Evolutionary conservation across 176 grass and related monocot species (phyloP).

Genomic region (Cymbopogon citratus): DNA sequence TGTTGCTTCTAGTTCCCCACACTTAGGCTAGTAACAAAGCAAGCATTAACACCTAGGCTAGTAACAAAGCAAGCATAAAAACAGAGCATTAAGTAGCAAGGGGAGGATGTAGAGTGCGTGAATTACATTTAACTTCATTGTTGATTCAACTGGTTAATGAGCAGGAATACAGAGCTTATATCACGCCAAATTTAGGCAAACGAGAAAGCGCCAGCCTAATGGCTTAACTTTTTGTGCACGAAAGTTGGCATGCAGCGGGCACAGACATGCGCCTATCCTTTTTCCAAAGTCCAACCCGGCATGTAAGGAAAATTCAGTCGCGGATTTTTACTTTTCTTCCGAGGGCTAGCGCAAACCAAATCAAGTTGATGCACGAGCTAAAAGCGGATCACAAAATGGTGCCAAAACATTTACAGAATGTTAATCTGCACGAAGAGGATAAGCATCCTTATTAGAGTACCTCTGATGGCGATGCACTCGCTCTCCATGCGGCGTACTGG

Average conservation of each 20-base stretch:
- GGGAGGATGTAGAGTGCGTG: too few relatives aligned
- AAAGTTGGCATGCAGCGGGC: conserved; percentile 21
- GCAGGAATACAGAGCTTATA: too few relatives aligned
- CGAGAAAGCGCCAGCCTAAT: conserved; percentile 10
- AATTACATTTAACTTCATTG: too few relatives aligned
- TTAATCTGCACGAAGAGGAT: background rate
- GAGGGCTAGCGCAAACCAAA: background rate
- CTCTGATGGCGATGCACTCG: conserved; percentile 92
- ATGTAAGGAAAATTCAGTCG: conserved; percentile 33
- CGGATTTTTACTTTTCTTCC: conserved; percentile 34
- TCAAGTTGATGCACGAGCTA: background rate
- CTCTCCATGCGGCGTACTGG: conserved; percentile 79
- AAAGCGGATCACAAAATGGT: background rate
- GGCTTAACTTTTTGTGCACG: background rate
- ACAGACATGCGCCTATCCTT: background rate
- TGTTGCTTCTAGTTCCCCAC: too few relatives aligned
- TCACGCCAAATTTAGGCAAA: background rate
- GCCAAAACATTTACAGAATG: background rate
- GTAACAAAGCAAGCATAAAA: too few relatives aligned
- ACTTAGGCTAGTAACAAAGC: too few relatives aligned
- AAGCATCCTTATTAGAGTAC: conserved; percentile 10
- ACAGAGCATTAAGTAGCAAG: too few relatives aligned
- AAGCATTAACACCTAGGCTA: too few relatives aligned
- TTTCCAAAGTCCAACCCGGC: conserved; percentile 30
- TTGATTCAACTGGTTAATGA: too few relatives aligned